Evolutionary conservation across 495 filamentous ascomycete genomes (phyloP), one percentile per base, ranked within the genome.

Genomic region (Aspergillus sclerotiicarbonarius): DNA sequence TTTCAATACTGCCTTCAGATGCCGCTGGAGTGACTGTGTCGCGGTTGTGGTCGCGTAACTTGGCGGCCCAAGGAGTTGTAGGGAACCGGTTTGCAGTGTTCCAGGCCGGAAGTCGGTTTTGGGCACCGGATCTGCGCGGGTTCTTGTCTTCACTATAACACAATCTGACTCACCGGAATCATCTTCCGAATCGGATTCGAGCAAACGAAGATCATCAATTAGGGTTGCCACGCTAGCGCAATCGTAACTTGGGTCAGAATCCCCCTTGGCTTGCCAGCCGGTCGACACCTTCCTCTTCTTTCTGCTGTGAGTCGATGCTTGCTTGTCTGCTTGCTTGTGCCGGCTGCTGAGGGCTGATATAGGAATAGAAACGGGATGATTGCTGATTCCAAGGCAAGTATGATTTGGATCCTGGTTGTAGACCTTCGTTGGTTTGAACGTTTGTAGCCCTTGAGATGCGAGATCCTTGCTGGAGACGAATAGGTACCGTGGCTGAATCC

Each of bases 401-500:
- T 71, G 71, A 0, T 47, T 20, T 5, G 84, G 78, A 65, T 90
- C 86, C 64, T 90, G 87, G 0, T 70, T 53, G 54, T 82, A 81
- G 15, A 76, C 59, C n/a, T 70, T 44, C 16, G 59, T 51, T 6
- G 76, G 76, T 15, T 72, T 69, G 41, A 52, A 41, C 18, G 15
- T 33, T 3, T 52, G 43, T 44, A 15, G 29, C 1, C 20, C 21
- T 1, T 16, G 47, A 8, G 20, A 19, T 6, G 55, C 31, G 21
- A 29, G 12, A 19, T 48, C 48, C 1, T 48, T 43, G 25, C 58
- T 45, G 62, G 79, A 62, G 53, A 95, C 84, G 61, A 96, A 92
- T 3, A 98, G 77, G 70, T 96, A 98, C 56, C 93, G 80, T 20
- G 90, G 89, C 65, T 96, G 92, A 57, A 95, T 92, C 93, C 93